Conservation (phyloP, 371 early-diverging fungal species). For the Mortierella sp. region DNA sequence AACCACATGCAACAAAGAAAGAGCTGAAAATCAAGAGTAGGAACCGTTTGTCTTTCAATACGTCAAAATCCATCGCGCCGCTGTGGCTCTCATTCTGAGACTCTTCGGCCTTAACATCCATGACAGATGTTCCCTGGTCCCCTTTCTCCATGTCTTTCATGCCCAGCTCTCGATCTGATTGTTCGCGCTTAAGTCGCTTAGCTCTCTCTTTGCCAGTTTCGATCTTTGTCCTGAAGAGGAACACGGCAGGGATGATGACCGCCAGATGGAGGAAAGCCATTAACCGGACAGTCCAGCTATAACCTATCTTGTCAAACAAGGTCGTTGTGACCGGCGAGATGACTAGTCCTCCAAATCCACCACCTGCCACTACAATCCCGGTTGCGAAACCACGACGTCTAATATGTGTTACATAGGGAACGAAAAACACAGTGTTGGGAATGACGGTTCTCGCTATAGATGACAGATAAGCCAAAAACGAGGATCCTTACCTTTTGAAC, state of each 20-base stretch:
- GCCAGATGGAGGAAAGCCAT: conserved; percentile 60
- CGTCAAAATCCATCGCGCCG: conserved; percentile 36
- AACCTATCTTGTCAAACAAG: conserved; percentile 52
- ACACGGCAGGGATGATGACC: conserved; percentile 57
- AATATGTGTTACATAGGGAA: conserved; percentile 47
- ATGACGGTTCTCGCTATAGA: neutral
- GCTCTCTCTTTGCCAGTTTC: conserved; percentile 31
- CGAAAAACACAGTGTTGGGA: neutral
- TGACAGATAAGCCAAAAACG: neutral
- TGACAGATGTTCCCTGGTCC: neutral
- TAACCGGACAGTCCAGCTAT: conserved; percentile 41
- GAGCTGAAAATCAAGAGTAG: conserved; percentile 15
- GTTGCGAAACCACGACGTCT: conserved; percentile 77
- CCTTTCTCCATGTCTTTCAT: conserved; percentile 23
- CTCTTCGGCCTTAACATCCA: neutral
- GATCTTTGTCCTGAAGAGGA: conserved; percentile 54
- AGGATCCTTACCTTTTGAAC: conserved; percentile 60
- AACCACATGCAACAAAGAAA: conserved; percentile 45
- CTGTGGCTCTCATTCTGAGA: conserved; percentile 10
- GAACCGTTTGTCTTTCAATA: conserved; percentile 37
- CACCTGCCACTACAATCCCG: conserved; percentile 78
- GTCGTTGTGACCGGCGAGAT: conserved; percentile 62
- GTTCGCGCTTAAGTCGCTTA: conserved; percentile 30
- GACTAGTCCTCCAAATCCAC: conserved; percentile 69
- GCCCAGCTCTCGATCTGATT: conserved; percentile 19